phyloP scores from a whole-genome alignment of 2,329 filamentous ascomycete species.

The Plenodomus tracheiphilus region DNA sequence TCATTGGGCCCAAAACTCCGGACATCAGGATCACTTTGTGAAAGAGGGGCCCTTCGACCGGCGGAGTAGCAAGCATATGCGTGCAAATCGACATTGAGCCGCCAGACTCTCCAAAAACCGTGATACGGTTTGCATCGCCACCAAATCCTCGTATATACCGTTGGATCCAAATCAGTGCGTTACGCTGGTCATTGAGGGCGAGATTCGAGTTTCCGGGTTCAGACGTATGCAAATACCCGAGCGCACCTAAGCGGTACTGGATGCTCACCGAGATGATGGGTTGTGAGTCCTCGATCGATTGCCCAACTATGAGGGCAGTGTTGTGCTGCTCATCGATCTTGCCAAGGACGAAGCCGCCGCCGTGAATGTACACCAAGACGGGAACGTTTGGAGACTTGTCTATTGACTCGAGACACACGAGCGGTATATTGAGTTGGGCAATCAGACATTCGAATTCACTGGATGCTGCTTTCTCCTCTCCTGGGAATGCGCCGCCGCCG shows the following conservation, averaged over 20 bases:
- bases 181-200: slow-evolving; percentile 34
- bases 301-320: slow-evolving; percentile 25
- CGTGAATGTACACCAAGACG: slow-evolving; percentile 57
- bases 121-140: slow-evolving; percentile 35
- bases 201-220: slow-evolving; percentile 36
- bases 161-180: slow-evolving; percentile 43
- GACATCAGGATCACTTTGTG: slow-evolving; percentile 24
- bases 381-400: slow-evolving; percentile 41
- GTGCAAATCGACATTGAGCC: slow-evolving; percentile 42
- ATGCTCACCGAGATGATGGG: slow-evolving; percentile 21
- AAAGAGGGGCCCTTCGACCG: slow-evolving; percentile 20
- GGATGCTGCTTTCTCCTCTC: slow-evolving; percentile 3
- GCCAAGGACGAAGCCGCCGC: slow-evolving; percentile 53
- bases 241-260: slow-evolving; percentile 32
- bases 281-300: slow-evolving; percentile 21
- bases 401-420: slow-evolving; percentile 8
- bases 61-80: slow-evolving; percentile 24
- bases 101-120: slow-evolving; percentile 51
- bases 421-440: slow-evolving; percentile 28
- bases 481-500: slow-evolving; percentile 18
- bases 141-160: slow-evolving; percentile 41
- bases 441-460: slow-evolving; percentile 24
- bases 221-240: slow-evolving; percentile 46
- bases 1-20: slow-evolving; percentile 19
- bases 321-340: slow-evolving; percentile 29